Conservation (phyloP, 1,284 basidiomycete genomes). For the Ceratobasidium sp. region DNA sequence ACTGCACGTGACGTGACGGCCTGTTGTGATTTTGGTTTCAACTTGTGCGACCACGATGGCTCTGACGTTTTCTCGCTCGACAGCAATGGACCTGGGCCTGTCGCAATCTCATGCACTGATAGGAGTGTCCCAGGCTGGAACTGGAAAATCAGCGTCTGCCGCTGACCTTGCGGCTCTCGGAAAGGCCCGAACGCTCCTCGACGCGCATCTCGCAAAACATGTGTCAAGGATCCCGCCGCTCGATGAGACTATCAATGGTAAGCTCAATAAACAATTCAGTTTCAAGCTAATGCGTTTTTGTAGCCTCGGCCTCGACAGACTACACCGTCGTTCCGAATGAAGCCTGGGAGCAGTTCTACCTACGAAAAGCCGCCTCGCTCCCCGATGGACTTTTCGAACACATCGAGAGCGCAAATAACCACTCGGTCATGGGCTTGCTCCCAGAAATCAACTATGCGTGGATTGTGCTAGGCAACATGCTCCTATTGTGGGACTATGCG, state of each 20-base stretch:
- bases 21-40: constrained; percentile 15
- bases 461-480: constrained; percentile 93
- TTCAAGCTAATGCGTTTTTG: not conserved
- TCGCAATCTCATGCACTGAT: constrained; percentile 18
- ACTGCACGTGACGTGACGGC: not conserved
- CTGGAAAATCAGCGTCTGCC: constrained; percentile 23
- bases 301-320: constrained; percentile 64
- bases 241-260: constrained; percentile 29
- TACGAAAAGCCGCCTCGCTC: constrained; percentile 74
- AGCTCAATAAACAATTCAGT: not conserved
- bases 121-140: not conserved
- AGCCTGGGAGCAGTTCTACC: constrained; percentile 80
- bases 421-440: constrained; percentile 78
- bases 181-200: constrained; percentile 24
- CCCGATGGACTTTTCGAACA: constrained; percentile 84
- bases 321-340: constrained; percentile 82
- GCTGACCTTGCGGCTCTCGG: constrained; percentile 24
- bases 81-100: constrained; percentile 10
- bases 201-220: constrained; percentile 32
- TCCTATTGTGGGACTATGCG: constrained; percentile 97
- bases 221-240: constrained; percentile 24
- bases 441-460: constrained; percentile 94
- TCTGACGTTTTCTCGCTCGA: constrained; percentile 24
- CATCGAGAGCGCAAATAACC: constrained; percentile 67
- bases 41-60: constrained; percentile 16